A percentile compares a stretch with the other conserved stretches of the same genome.
Evolutionary conservation across 345 rosid species (phyloP).

Genomic region (Populus davidiana): DNA sequence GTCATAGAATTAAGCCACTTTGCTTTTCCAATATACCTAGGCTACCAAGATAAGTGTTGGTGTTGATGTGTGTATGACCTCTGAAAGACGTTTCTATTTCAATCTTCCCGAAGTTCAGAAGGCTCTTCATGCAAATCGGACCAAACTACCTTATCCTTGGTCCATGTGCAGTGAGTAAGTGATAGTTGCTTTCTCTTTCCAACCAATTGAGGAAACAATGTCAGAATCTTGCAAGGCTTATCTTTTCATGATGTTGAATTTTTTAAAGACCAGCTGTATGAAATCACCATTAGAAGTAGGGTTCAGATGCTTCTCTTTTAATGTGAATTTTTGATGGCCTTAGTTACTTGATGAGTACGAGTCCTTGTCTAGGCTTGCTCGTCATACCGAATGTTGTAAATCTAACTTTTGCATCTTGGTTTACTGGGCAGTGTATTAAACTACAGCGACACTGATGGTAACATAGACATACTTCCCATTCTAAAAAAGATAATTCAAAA

Average conservation of each 20-base stretch:
- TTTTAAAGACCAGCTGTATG: background rate
- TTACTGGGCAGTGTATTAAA: constrained; percentile 44
- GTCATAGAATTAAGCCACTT: background rate
- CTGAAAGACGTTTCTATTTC: constrained; percentile 62
- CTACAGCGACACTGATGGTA: constrained; percentile 54
- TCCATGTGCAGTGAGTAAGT: constrained; percentile 78
- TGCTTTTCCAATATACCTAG: constrained; percentile 26
- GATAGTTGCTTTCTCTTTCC: background rate
- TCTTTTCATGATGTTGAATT: background rate
- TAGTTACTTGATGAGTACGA: background rate
- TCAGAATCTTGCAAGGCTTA: background rate
- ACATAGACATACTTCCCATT: constrained; percentile 66
- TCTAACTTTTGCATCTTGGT: constrained; percentile 12
- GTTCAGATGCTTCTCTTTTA: background rate
- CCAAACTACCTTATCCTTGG: constrained; percentile 62
- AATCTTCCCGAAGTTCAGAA: constrained; percentile 86
- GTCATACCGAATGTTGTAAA: background rate
- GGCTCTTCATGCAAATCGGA: constrained; percentile 87
- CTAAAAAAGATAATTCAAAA: constrained; percentile 63
- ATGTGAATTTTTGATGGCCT: background rate
- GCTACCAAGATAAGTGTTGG: constrained; percentile 76
- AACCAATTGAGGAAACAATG: background rate
- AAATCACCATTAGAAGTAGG: background rate
- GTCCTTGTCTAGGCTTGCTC: background rate
- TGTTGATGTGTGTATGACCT: constrained; percentile 76